Evolutionary conservation across 768 basidiomycete genomes (phyloP).

Genomic region (Thelephora ganbajun): DNA sequence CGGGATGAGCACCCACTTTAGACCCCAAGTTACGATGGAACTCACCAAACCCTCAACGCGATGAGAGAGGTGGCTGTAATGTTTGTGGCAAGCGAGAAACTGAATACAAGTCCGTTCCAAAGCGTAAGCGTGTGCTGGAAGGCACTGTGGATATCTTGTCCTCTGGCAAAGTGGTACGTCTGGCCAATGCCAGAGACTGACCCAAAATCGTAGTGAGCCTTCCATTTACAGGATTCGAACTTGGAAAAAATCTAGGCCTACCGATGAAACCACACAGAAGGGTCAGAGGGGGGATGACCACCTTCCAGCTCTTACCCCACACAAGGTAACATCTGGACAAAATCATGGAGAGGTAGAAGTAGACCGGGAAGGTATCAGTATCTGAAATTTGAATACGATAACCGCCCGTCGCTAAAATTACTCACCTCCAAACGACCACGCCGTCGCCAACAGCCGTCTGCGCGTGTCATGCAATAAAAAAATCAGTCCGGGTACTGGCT

Average conservation of each 20-base stretch:
- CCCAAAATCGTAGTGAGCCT: background rate
- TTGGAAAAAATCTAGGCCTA: slow-evolving; percentile 4
- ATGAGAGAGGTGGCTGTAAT: slow-evolving; percentile 20
- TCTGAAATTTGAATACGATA: background rate
- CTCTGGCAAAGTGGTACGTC: slow-evolving; percentile 16
- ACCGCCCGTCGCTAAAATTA: background rate
- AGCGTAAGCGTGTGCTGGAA: slow-evolving; percentile 17
- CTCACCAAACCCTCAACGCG: slow-evolving; percentile 20
- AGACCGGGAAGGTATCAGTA: too few relatives aligned
- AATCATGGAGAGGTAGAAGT: slow-evolving; percentile 7
- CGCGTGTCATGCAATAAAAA: background rate
- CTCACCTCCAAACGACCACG: slow-evolving; percentile 13
- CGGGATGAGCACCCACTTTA: background rate
- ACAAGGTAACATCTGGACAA: slow-evolving; percentile 20
- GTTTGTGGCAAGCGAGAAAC: slow-evolving; percentile 21
- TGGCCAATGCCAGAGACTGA: slow-evolving; percentile 20
- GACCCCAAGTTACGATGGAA: background rate
- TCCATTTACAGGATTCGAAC: background rate
- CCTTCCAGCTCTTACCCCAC: slow-evolving; percentile 19
- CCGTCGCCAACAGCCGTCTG: slow-evolving; percentile 21
- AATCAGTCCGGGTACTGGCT: background rate
- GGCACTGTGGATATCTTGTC: slow-evolving; percentile 17
- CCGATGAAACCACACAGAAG: slow-evolving; percentile 19
- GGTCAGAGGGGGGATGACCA: slow-evolving; percentile 16
- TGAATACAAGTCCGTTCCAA: slow-evolving; percentile 23